Evolutionary conservation across 2,329 filamentous ascomycete species (phyloP).

Genomic region (Clonostachys chloroleuca): DNA sequence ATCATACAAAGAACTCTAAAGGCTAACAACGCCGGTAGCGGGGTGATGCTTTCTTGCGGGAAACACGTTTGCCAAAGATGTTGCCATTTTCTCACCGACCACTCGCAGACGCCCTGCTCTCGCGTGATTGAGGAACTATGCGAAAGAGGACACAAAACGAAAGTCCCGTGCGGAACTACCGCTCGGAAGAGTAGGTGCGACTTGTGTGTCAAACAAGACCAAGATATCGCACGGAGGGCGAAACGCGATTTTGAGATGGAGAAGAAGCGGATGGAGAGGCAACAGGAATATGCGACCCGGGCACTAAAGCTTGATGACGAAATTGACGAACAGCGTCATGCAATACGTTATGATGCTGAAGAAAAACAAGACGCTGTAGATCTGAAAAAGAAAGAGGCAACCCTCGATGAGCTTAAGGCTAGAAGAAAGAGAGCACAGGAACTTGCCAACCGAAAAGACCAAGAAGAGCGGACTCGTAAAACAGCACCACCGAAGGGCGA

Average conservation of each 20-base stretch:
- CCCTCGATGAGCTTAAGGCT: slow-evolving; percentile 36
- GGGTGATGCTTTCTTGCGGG: slow-evolving; percentile 46
- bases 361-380: slow-evolving; percentile 33
- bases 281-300: slow-evolving; percentile 36
- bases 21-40: slow-evolving; percentile 25
- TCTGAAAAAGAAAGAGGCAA: slow-evolving; percentile 37
- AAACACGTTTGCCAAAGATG: slow-evolving; percentile 52
- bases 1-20: background rate
- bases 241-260: slow-evolving; percentile 47
- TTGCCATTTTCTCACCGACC: slow-evolving; percentile 60
- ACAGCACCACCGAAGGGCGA: too few species aligned
- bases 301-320: slow-evolving; percentile 49
- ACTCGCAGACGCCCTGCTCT: slow-evolving; percentile 38
- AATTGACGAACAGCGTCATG: slow-evolving; percentile 39
- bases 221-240: slow-evolving; percentile 32
- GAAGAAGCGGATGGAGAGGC: slow-evolving; percentile 31
- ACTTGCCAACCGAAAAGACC: slow-evolving; percentile 4
- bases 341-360: slow-evolving; percentile 35
- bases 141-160: slow-evolving; percentile 40
- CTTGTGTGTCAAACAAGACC: slow-evolving; percentile 46
- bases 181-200: slow-evolving; percentile 30
- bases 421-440: slow-evolving; percentile 12
- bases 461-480: too few species aligned
- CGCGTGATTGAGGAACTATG: slow-evolving; percentile 40
- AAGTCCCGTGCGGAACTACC: slow-evolving; percentile 36